These are phyloP conservation scores for Vitellaria paradoxa DNA, from an alignment of 179 eudicot genomes.

Conservation along the genomic window DNA sequence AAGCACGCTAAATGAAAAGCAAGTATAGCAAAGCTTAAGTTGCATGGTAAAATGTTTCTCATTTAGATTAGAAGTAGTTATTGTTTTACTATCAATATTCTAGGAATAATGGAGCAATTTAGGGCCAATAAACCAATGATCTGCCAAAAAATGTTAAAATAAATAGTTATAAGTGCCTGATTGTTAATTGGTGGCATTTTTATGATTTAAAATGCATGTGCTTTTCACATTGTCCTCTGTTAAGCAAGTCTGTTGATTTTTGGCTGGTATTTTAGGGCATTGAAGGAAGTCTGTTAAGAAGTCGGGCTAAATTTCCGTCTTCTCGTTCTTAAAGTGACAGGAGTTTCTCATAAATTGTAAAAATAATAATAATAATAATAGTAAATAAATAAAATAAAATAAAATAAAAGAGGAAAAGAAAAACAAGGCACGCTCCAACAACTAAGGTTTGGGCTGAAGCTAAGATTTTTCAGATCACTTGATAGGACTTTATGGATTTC, in stretches of 20 bases:
- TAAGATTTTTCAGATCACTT: background rate
- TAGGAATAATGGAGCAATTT: background rate
- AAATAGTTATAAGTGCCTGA: background rate
- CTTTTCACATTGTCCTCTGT: background rate
- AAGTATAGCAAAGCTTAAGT: background rate
- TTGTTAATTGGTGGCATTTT: background rate
- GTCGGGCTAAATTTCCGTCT: background rate
- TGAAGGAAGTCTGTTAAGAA: background rate
- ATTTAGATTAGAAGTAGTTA: background rate
- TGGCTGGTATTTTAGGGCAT: background rate
- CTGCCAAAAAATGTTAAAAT: background rate
- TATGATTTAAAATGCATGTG: background rate
- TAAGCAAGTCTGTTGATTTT: background rate
- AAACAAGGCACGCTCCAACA: background rate
- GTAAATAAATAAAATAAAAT: no score
- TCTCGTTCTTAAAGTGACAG: background rate
- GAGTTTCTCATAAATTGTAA: background rate
- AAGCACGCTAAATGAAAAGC: background rate
- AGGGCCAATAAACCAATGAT: background rate
- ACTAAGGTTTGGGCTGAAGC: background rate
- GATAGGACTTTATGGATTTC: background rate
- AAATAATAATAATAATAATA: no score
- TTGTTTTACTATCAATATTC: background rate
- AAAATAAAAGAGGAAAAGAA: no score
- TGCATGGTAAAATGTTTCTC: background rate